Base-by-base conservation (phyloP, 2,329 filamentous ascomycete genomes). In the Fusarium piperis region DNA sequence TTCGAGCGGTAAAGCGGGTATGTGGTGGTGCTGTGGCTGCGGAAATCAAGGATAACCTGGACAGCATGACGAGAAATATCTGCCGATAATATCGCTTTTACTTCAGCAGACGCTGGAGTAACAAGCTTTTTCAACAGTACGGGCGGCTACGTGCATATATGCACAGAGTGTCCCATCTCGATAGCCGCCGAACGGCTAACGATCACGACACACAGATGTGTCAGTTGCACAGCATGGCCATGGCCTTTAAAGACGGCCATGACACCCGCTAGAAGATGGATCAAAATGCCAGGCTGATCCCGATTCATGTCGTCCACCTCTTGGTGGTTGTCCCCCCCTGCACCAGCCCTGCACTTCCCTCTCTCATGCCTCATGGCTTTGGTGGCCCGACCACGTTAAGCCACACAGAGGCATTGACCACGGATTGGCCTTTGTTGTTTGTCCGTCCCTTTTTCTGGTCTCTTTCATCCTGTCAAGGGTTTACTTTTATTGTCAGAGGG, bases 371-470 rank as follows among this genome's bases (percentile, higher is more conserved):
- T 70, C 26, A 20, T 39, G 32, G 28, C 23, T 28, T 59, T 28
- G 55, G 59, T 39, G 53, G 44, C 62, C 38, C 55, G 57, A 68
- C 44, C 59, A 68, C 59, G 60, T 41, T 57, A 35, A 59, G 64
- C 44, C 53, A 67, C 59, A 26, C 51, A 16, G 35, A 73, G 70
- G 66, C 66, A 73, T 72, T 70, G 70, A 59, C 44, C 70, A 35
- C 55, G 32, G 13, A 32, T 53, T 48, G 66, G 23, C 44, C 52
- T 38, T 51, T 30, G 16, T 62, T 55, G 18, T 48, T 52, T 16
- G 35, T 41, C 35, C 41, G 26, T 52, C 46, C 33, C 46, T 53
- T 32, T 52, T 51, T 51, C 33, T 38, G 39, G 56, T 35, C 46
- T 41, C 41, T 46, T 59, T 20, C 57, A 28, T 59, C 57, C 41